Evolutionary conservation across 164 flowering plant genomes (phyloP).

Genomic region (Umbilicus rupestris): DNA sequence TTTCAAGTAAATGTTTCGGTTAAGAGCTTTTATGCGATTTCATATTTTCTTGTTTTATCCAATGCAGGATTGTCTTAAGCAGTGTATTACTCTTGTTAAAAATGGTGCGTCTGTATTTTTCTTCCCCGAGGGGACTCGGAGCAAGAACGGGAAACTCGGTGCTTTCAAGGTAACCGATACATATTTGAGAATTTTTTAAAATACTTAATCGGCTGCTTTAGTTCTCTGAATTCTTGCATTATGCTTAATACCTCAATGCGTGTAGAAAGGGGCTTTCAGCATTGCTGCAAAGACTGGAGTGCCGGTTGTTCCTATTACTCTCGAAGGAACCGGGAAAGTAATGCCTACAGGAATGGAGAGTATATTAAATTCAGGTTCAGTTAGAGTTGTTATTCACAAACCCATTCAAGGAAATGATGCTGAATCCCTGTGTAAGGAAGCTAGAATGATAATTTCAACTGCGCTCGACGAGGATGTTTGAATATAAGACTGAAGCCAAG

Average conservation of each 20-base stretch:
- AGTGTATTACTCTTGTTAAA: constrained; percentile 62
- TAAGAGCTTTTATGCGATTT: no score
- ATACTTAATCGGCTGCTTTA: neutral
- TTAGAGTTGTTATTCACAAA: constrained; percentile 69
- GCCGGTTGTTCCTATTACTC: constrained; percentile 78
- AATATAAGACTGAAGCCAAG: no score
- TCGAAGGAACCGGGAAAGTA: constrained; percentile 83
- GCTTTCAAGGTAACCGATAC: constrained; percentile 52
- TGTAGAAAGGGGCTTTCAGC: constrained; percentile 98
- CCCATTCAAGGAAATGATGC: constrained; percentile 61
- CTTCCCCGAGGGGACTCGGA: constrained; percentile 96
- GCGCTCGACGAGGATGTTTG: constrained; percentile 19
- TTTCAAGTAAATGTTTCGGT: no score
- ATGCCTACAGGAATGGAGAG: constrained; percentile 89
- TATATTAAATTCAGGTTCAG: constrained; percentile 47
- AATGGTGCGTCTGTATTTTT: constrained; percentile 92
- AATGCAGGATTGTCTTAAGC: constrained; percentile 72
- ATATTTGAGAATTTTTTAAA: neutral
- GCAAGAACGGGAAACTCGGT: constrained; percentile 74
- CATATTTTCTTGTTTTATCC: no score
- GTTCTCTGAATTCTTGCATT: no score
- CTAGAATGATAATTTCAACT: constrained; percentile 49
- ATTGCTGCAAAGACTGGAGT: constrained; percentile 77
- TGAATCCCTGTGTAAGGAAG: constrained; percentile 44
- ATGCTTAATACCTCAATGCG: constrained; percentile 15